Evolutionary conservation across 805 yeast genomes (phyloP).

Genomic region (Kodamaea neixiangensis): DNA sequence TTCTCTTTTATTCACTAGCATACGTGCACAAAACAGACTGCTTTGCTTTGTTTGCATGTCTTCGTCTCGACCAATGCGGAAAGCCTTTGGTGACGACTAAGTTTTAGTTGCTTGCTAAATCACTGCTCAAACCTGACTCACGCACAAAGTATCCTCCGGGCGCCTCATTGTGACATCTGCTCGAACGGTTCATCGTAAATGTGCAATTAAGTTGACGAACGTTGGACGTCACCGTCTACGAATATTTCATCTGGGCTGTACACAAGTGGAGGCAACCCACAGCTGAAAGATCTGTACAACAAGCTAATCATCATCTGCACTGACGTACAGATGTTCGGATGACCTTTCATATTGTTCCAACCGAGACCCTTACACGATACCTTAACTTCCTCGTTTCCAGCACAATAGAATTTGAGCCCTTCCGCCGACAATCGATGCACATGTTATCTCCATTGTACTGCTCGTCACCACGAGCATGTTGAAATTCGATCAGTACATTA

Average conservation of each 20-base stretch:
- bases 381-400: background rate
- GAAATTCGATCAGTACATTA: background rate
- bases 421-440: background rate
- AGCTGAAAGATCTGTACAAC: background rate
- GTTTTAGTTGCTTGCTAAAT: background rate
- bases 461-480: background rate
- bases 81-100: background rate
- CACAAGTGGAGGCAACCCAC: background rate
- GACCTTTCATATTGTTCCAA: background rate
- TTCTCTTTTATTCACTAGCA: background rate
- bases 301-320: no score
- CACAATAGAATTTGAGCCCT: background rate
- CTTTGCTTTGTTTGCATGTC: background rate
- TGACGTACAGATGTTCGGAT: no score
- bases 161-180: background rate
- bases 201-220: background rate
- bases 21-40: background rate
- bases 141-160: no score
- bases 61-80: background rate
- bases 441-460: background rate
- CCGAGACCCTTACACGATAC: conserved; percentile 1
- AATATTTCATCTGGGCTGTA: background rate
- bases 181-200: background rate
- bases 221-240: background rate
- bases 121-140: no score